phyloP scores from a whole-genome alignment of 73 alveolate species.

The Diophrys sp. region DNA sequence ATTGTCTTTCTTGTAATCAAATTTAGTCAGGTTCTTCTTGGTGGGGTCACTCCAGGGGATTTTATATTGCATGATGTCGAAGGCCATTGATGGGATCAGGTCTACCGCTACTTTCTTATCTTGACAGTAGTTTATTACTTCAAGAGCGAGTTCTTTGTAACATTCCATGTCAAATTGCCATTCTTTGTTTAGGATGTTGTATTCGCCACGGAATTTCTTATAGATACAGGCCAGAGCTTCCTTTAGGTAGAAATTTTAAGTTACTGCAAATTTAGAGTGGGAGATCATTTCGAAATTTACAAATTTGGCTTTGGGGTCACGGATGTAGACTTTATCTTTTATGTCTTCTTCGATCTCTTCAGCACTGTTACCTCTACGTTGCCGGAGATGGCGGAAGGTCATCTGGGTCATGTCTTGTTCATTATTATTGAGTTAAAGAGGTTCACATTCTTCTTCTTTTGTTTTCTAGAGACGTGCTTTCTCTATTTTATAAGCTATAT shows the following conservation, averaged over 20 bases:
- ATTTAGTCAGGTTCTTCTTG: conserved; percentile 25
- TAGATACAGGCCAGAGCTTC: conserved; percentile 23
- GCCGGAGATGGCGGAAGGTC: no score
- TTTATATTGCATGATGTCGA: conserved; percentile 36
- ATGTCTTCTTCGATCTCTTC: no score
- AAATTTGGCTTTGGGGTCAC: conserved; percentile 31
- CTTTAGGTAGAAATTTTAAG: conserved; percentile 21
- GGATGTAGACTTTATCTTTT: neutral
- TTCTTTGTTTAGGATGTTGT: conserved; percentile 14
- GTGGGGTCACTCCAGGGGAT: conserved; percentile 46
- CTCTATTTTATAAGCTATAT: neutral
- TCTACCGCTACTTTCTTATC: conserved; percentile 21
- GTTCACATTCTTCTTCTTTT: neutral
- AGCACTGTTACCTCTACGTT: no score
- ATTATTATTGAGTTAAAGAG: no score
- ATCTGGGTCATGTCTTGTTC: no score
- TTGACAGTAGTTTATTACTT: conserved; percentile 30
- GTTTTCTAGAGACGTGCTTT: neutral
- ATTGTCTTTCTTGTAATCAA: conserved; percentile 27
- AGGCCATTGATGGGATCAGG: conserved; percentile 46
- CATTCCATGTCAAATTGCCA: conserved; percentile 25
- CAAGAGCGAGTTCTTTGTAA: conserved; percentile 49
- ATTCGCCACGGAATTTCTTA: conserved; percentile 25
- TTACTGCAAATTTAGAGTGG: conserved; percentile 26
- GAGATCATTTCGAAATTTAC: conserved; percentile 43